These are phyloP conservation scores for Onygenales sp. DNA, from an alignment of 2,329 filamentous ascomycete genomes.

Conservation along the genomic window DNA sequence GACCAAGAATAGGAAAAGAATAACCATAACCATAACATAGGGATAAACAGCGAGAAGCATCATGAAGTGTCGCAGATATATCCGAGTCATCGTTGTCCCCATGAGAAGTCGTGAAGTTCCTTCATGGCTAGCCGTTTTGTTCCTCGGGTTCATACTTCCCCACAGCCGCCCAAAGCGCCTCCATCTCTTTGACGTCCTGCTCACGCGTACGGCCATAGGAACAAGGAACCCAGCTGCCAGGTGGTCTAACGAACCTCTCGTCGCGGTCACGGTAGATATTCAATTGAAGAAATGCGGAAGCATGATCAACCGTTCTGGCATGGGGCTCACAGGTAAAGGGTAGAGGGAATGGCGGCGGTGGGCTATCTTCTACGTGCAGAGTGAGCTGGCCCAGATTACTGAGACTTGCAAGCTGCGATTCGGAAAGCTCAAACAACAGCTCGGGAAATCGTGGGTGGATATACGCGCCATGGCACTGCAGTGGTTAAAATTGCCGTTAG, in stretches of 20 bases:
- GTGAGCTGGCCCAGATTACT: not conserved
- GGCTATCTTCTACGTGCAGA: not conserved
- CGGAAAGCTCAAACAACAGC: not conserved
- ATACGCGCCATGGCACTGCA: conserved; percentile 1
- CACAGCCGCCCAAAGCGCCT: too few relatives aligned
- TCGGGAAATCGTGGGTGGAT: not conserved
- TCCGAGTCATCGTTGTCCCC: too few relatives aligned
- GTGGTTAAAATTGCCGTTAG: too few relatives aligned
- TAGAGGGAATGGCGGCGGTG: not conserved
- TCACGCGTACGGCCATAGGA: too few relatives aligned
- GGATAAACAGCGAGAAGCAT: too few relatives aligned
- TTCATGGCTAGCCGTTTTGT: too few relatives aligned
- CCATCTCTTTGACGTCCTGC: too few relatives aligned
- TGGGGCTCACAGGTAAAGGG: not conserved
- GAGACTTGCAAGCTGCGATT: not conserved
- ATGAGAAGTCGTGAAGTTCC: too few relatives aligned
- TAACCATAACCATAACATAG: too few relatives aligned
- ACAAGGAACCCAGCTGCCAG: not conserved
- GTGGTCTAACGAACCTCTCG: not conserved
- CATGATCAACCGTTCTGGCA: not conserved
- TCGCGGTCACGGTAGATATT: conserved; percentile 1
- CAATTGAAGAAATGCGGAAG: not conserved
- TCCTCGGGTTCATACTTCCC: too few relatives aligned
- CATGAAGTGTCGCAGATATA: too few relatives aligned
- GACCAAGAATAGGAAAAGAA: too few relatives aligned